A percentile compares a stretch with the other conserved stretches of the same genome.
Evolutionary conservation across 73 alveolate species (phyloP).

Genomic region (Paramecium pentaurelia): DNA sequence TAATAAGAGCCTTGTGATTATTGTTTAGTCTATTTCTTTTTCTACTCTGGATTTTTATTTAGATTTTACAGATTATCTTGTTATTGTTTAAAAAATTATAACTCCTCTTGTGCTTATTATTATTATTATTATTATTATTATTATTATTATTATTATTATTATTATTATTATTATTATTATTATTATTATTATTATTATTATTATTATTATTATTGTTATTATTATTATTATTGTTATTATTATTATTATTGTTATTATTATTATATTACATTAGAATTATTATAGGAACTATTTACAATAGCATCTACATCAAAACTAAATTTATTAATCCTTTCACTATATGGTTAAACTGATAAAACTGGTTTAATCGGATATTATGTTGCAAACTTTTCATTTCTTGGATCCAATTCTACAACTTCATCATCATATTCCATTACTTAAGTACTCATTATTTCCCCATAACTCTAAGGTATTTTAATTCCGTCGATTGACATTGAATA

Average conservation of each 20-base stretch:
- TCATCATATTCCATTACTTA: not conserved
- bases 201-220: not conserved
- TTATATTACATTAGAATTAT: not conserved
- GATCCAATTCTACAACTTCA: not conserved
- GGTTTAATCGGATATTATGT: not conserved
- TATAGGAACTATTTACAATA: not conserved
- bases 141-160: not conserved
- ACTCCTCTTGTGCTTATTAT: not conserved
- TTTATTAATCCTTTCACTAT: not conserved
- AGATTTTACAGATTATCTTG: not conserved
- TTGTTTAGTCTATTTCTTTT: not conserved
- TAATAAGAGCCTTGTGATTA: not conserved
- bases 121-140: not conserved
- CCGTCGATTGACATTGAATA: conserved; percentile 47
- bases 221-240: not conserved
- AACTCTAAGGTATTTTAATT: conserved; percentile 46
- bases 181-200: not conserved
- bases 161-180: not conserved
- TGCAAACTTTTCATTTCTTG: not conserved
- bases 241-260: not conserved
- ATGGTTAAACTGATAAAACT: not conserved
- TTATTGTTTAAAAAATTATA: not conserved
- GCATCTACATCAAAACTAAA: not conserved
- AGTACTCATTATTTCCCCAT: conserved; percentile 47
- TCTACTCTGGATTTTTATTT: not conserved